Evolutionary conservation across 2,329 filamentous ascomycete species (phyloP), one percentile per base, ranked within the genome.

Genomic region (Arthroderma uncinatum): DNA sequence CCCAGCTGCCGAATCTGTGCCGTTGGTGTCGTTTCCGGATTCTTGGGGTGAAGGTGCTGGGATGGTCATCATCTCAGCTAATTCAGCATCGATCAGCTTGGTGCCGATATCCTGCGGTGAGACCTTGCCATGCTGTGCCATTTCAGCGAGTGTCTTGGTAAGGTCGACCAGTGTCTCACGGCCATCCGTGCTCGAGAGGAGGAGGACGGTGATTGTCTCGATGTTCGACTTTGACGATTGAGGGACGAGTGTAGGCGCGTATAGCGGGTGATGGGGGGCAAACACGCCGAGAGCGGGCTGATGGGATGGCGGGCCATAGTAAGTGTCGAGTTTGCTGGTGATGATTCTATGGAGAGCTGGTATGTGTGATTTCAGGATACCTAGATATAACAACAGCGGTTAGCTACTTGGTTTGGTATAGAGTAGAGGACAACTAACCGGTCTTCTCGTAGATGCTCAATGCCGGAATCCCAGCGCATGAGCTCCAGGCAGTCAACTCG

Each of bases 111-210:
- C 91, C 33, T 82, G 78, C 0, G 88, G 81, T 1, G 82, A 82
- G 12, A 98, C 79, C 72, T 95, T 96, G 58, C 84, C 84, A 64
- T 85, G 84, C 71, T 97, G 93, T 5, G 89, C 87, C 93, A 98
- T 97, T 68, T 95, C 89, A 4, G 92, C 83, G 21, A 98, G 78
- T 0, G 94, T 97, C 67, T 91, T 89, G 42, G 93, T 98, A 48
- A 98, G 80, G 71, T 98, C 93, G 40, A 98, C 91, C 61, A 98
- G 82, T 2, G 92, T 96, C 67, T 95, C 89, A 56, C 92, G 83
- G 53, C 93, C 92, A 65, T 98, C 93, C 57, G 92, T 86, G 37
- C 84, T 82, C 12, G 89, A 95, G 54, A 98, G 82, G 39, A 98
- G 81, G 58, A 95, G 81, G 16, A 97, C 72, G 2, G 78, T 80